Percentiles rank a stretch among this genome's conserved stretches.
phyloP scores from a whole-genome alignment of 306 rosid species.

The Fagus crenata region DNA sequence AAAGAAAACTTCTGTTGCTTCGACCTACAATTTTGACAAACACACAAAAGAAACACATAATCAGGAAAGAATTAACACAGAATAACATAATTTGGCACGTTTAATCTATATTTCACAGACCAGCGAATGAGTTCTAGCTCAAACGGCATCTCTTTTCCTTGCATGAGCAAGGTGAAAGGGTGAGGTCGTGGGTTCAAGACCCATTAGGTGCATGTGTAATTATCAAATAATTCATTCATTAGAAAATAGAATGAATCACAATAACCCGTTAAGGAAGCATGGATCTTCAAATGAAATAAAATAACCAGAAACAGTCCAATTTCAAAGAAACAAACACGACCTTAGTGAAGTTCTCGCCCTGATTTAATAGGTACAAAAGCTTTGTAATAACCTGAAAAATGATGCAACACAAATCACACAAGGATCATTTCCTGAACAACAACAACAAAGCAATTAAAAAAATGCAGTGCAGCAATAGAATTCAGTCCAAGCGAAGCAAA shows the following conservation, averaged over 20 bases:
- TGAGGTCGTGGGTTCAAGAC: too few species aligned
- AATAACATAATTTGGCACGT: slow-evolving; percentile 10
- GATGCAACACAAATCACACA: slow-evolving; percentile 21
- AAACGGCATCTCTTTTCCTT: too few species aligned
- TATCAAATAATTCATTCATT: too few species aligned
- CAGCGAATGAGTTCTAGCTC: too few species aligned
- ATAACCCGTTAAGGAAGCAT: slow-evolving; percentile 2
- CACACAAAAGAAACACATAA: slow-evolving; percentile 15
- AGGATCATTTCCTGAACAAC: slow-evolving; percentile 22
- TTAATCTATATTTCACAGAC: background rate
- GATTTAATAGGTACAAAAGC: slow-evolving; percentile 88
- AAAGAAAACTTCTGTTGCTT: slow-evolving; percentile 99
- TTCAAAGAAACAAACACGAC: slow-evolving; percentile 32
- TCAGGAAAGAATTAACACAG: slow-evolving; percentile 15
- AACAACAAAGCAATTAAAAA: slow-evolving; percentile 16
- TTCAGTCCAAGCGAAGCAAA: slow-evolving; percentile 20
- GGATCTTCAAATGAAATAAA: slow-evolving; percentile 18
- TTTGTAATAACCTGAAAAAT: slow-evolving; percentile 82
- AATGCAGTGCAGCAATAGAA: background rate
- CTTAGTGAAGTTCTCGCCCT: slow-evolving; percentile 95
- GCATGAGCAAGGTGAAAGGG: too few species aligned
- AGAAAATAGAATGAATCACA: background rate
- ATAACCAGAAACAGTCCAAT: background rate
- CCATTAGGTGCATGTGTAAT: too few species aligned
- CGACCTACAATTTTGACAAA: slow-evolving; percentile 47